Conservation (phyloP, 805 yeast species). For the Yamadazyma laniorum region DNA sequence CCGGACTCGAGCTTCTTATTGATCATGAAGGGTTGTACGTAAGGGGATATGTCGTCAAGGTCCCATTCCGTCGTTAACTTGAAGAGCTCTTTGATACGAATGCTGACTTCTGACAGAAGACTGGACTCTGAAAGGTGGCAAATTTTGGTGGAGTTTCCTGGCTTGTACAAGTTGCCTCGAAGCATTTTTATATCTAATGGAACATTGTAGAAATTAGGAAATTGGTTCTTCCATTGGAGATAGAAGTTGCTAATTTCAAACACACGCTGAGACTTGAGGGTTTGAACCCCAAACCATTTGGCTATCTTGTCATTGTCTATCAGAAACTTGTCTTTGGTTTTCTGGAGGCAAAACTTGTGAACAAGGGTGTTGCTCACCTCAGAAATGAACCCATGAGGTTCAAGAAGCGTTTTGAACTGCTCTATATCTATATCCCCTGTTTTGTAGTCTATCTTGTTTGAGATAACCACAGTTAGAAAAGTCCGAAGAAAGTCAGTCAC, state of each 20-base stretch:
- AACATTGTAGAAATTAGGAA: conserved; percentile 64
- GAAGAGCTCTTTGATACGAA: conserved; percentile 32
- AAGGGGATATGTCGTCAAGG: conserved; percentile 40
- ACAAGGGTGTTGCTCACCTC: conserved; percentile 51
- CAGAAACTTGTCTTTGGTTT: conserved; percentile 21
- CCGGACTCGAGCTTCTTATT: conserved; percentile 38
- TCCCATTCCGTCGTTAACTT: conserved; percentile 34
- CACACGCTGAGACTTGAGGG: conserved; percentile 28
- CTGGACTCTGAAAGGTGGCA: conserved; percentile 50
- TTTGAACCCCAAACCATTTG: conserved; percentile 61
- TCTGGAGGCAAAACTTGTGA: conserved; percentile 39
- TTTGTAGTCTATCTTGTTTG: conserved; percentile 22
- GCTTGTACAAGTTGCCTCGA: conserved; percentile 53
- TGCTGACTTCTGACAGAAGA: conserved; percentile 39
- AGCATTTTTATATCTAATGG: conserved; percentile 55
- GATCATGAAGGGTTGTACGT: conserved; percentile 24
- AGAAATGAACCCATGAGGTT: conserved; percentile 14
- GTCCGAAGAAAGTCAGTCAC: conserved; percentile 27
- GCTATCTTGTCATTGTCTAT: conserved; percentile 48
- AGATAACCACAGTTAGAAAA: conserved; percentile 26
- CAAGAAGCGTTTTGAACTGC: neutral
- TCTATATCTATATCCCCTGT: neutral
- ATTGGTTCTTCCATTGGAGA: conserved; percentile 58
- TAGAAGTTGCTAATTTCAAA: conserved; percentile 52
- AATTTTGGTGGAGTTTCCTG: conserved; percentile 41